These are phyloP conservation scores for Synchytrium microbalum DNA, from an alignment of 371 early-diverging fungal species.

Conservation along the genomic window DNA sequence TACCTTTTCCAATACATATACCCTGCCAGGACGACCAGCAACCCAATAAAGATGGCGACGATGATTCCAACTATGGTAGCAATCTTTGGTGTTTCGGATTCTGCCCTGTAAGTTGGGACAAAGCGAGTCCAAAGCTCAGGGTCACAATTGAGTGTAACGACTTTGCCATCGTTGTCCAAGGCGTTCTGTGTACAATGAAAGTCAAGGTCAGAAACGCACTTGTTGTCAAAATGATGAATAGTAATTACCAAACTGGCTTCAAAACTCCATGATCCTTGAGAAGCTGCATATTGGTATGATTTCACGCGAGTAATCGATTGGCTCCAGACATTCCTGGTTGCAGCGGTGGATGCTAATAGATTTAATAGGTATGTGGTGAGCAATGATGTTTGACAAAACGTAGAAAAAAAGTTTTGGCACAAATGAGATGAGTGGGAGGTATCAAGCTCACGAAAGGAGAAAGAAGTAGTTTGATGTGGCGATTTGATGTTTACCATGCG, in stretches of 20 bases:
- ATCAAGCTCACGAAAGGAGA: no score
- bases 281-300: slow-evolving; percentile 22
- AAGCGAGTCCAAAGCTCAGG: slow-evolving; percentile 8
- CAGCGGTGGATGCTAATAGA: no score
- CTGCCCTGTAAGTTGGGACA: slow-evolving; percentile 1
- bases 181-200: slow-evolving; percentile 13
- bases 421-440: no score
- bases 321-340: slow-evolving; percentile 27
- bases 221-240: no score
- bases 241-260: neutral
- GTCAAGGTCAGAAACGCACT: slow-evolving; percentile 17
- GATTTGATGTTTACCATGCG: slow-evolving; percentile 15
- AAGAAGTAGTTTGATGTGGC: no score
- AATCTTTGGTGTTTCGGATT: neutral
- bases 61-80: slow-evolving; percentile 3
- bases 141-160: slow-evolving; percentile 13
- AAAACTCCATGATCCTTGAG: neutral
- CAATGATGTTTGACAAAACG: no score
- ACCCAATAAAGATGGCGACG: neutral
- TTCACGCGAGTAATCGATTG: slow-evolving; percentile 21
- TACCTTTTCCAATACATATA: neutral
- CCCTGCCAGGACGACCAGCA: neutral
- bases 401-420: no score
- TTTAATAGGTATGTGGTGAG: no score
- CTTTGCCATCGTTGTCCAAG: slow-evolving; percentile 34